These are phyloP conservation scores for Coemansia javaensis DNA, from an alignment of 192 early-diverging fungal species.

Conservation along the genomic window DNA sequence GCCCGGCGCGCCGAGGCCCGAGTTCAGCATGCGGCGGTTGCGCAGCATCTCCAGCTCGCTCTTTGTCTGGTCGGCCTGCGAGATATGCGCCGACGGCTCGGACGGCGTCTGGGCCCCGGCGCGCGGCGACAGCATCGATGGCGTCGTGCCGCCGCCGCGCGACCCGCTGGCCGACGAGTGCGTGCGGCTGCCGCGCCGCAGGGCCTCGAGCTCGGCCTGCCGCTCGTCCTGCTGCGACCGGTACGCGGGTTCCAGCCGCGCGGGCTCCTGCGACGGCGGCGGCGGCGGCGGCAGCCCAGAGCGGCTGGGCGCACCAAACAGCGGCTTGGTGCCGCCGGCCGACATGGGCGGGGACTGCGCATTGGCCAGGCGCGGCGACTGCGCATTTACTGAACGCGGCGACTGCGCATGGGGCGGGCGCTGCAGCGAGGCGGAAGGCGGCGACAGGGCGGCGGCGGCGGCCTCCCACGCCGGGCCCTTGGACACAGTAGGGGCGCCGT, in stretches of 20 bases:
- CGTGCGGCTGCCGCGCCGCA: conserved; percentile 42
- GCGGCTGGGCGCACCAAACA: too few relatives aligned
- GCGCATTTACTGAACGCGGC: too few relatives aligned
- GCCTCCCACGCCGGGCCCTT: conserved; percentile 24
- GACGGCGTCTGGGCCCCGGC: conserved; percentile 10
- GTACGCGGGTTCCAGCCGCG: conserved; percentile 12
- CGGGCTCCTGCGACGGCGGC: too few relatives aligned
- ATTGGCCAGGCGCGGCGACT: neutral
- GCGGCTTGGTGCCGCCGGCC: conserved; percentile 8
- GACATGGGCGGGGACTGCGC: conserved; percentile 4
- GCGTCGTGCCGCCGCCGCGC: conserved; percentile 15
- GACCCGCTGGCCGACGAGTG: conserved; percentile 18
- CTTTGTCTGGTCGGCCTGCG: conserved; percentile 50
- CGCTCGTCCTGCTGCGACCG: conserved; percentile 43
- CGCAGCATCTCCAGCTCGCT: conserved; percentile 49
- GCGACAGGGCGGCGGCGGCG: conserved; percentile 3
- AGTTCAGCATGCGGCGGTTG: conserved; percentile 37
- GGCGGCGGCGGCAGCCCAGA: too few relatives aligned
- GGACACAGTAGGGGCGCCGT: conserved; percentile 28
- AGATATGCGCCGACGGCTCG: conserved; percentile 30
- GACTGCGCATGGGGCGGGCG: conserved; percentile 1
- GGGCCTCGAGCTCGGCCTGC: conserved; percentile 45
- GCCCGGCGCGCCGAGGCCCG: conserved; percentile 19
- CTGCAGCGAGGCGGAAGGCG: neutral
- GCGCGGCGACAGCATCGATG: conserved; percentile 15